A percentile compares a stretch with the other conserved stretches of the same genome.
These are phyloP conservation scores for Earliella scabrosa DNA, from an alignment of 1,284 basidiomycete species.

Conservation along the genomic window DNA sequence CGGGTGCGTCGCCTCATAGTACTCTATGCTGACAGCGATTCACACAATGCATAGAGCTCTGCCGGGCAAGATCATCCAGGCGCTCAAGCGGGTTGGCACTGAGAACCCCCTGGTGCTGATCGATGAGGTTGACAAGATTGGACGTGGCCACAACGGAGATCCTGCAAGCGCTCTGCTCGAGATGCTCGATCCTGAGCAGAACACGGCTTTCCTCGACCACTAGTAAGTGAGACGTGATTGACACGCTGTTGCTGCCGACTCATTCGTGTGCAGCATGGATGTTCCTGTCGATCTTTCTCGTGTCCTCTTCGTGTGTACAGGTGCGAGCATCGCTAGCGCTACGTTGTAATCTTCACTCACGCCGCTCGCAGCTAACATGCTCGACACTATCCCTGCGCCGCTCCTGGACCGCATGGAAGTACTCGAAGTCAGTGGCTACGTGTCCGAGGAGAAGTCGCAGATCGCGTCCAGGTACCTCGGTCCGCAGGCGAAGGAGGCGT, in stretches of 20 bases:
- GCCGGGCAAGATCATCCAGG: conserved; percentile 98
- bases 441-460: conserved; percentile 93
- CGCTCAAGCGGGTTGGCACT: conserved; percentile 94
- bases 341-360: too few species aligned
- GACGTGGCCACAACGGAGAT: conserved; percentile 95
- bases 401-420: conserved; percentile 98
- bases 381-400: conserved; percentile 96
- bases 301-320: conserved; percentile 97
- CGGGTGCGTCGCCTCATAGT: conserved; percentile 55
- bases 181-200: conserved; percentile 99
- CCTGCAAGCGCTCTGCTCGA: conserved; percentile 93
- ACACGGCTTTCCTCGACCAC: conserved; percentile 94
- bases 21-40: background rate
- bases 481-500: conserved; percentile 93
- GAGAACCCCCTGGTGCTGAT: conserved; percentile 98
- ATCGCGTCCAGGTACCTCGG: conserved; percentile 93
- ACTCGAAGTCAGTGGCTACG: conserved; percentile 95
- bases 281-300: conserved; percentile 96
- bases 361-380: conserved; percentile 71
- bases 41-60: conserved; percentile 65
- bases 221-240: conserved; percentile 60
- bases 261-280: conserved; percentile 71
- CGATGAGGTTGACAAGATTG: conserved; percentile 99
- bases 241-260: background rate
- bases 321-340: too few species aligned